Evolutionary conservation across 495 filamentous ascomycete genomes (phyloP), one percentile per base, ranked within the genome.

Genomic region (Xylaria scruposa): DNA sequence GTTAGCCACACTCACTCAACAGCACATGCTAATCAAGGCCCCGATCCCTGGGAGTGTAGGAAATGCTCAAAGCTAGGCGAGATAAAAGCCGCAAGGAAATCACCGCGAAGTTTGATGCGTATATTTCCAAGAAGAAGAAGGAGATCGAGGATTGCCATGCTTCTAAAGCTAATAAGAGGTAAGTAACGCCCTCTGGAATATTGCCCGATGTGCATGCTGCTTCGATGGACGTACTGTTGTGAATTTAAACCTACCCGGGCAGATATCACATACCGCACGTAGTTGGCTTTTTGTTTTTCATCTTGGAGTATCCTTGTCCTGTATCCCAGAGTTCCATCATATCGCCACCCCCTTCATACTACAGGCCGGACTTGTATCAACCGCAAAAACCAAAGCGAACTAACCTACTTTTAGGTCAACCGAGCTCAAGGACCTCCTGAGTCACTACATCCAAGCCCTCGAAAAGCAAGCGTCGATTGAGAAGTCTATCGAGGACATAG

Each of bases 341-440:
- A n/a, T n/a, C n/a, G n/a, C 24, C 47, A 51, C 47, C 47, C 9
- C 21, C 10, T n/a, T 10, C 21, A 53, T 9, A 9, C 26, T 3
- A 4, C 54, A 38, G 8, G 2, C 17, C 58, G 17, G n/a, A 61
- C 59, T 24, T n/a, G 3, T 26, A 26, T n/a, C 10, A 33, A 61
- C 56, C 6, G 6, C 36, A 49, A 51, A 61, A 15, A 46, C 44
- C 7, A 36, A 21, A 29, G 19, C 36, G 26, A 54, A 42, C n/a
- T 70, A 64, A 70, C 17, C 21, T 19, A 0, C 2, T 17, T 31
- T 24, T 24, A 71, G 70, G 38, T 66, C 61, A 38, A 29, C 61
- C 49, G 53, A 71, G 42, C 26, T 24, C 49, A 67, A 67, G 24
- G 70, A 58, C 29, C 61, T 71, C 62, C 19, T 71, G 26, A 38